A percentile compares a stretch with the other conserved stretches of the same genome.
These are phyloP conservation scores for Fusarium sp. DNA, from an alignment of 2,329 filamentous ascomycete genomes.

Conservation along the genomic window DNA sequence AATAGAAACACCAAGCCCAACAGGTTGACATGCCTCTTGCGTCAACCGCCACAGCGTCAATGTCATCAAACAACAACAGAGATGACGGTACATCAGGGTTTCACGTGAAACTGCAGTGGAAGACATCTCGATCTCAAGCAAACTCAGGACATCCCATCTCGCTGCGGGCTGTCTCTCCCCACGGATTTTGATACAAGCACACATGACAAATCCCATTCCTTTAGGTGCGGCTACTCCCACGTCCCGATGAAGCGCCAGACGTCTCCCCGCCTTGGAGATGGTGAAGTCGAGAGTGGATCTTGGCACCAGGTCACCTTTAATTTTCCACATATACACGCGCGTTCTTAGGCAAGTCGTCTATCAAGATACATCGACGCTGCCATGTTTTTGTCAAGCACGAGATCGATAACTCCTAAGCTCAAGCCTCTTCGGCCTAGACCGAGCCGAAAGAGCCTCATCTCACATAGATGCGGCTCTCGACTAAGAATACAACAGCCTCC, in stretches of 20 bases:
- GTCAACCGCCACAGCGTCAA: constrained; percentile 5
- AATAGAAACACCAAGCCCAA: background rate
- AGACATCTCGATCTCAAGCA: no score
- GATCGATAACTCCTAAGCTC: background rate
- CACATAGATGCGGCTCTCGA: constrained; percentile 29
- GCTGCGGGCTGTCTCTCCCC: constrained; percentile 1
- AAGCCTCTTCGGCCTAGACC: constrained; percentile 24
- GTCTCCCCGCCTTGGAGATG: constrained; percentile 18
- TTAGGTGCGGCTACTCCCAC: constrained; percentile 25
- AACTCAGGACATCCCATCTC: background rate
- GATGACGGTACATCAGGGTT: background rate
- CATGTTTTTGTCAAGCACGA: no score
- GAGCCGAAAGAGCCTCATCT: constrained; percentile 31
- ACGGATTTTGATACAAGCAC: constrained; percentile 3
- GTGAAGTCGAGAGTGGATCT: constrained; percentile 33
- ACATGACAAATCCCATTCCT: background rate
- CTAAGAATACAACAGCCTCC: constrained; percentile 7
- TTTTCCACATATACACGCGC: constrained; percentile 18
- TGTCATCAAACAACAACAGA: constrained; percentile 4
- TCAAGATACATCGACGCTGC: no score
- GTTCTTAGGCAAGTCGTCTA: constrained; percentile 4
- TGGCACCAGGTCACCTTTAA: constrained; percentile 9
- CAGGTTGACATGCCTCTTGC: constrained; percentile 5
- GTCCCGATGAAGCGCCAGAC: constrained; percentile 29
- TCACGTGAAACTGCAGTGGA: background rate